Evolutionary conservation across 2,329 filamentous ascomycete genomes (phyloP).

Genomic region (Ascochyta lentis): DNA sequence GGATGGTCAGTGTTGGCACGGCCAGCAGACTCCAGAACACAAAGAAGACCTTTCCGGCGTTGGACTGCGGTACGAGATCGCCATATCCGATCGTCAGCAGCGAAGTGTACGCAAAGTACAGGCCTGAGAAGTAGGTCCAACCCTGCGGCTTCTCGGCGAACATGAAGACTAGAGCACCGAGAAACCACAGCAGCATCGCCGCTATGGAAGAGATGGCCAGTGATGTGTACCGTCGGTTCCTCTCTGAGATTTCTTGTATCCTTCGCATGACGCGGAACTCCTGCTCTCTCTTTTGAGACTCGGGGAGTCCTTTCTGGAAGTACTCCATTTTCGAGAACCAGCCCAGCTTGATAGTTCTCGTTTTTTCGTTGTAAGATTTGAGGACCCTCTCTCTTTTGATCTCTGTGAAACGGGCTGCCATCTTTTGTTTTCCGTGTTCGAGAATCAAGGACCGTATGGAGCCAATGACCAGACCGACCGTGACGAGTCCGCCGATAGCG

Average conservation of each 20-base stretch:
- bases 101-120: constrained; percentile 62
- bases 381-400: constrained; percentile 55
- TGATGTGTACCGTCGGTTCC: constrained; percentile 49
- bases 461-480: constrained; percentile 62
- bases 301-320: constrained; percentile 47
- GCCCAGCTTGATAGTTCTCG: constrained; percentile 53
- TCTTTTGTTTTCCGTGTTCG: constrained; percentile 59
- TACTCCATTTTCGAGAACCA: constrained; percentile 51
- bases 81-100: constrained; percentile 65
- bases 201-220: constrained; percentile 50
- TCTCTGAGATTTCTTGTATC: constrained; percentile 47
- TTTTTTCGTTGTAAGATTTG: constrained; percentile 47
- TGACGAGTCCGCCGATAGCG: constrained; percentile 62
- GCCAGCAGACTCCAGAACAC: constrained; percentile 64
- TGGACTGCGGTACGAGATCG: constrained; percentile 55
- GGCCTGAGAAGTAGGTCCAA: constrained; percentile 60
- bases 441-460: constrained; percentile 59
- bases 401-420: constrained; percentile 58
- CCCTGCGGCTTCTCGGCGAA: constrained; percentile 53
- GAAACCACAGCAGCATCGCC: constrained; percentile 52
- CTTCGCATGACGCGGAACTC: constrained; percentile 56
- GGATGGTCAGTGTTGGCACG: constrained; percentile 61
- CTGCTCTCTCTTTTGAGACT: constrained; percentile 54
- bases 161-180: constrained; percentile 60
- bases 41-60: constrained; percentile 62